Percentiles rank a stretch among this genome's conserved stretches.
These are phyloP conservation scores for Pestalotiopsis sp. DNA, from an alignment of 2,329 filamentous ascomycete species.

Conservation along the genomic window DNA sequence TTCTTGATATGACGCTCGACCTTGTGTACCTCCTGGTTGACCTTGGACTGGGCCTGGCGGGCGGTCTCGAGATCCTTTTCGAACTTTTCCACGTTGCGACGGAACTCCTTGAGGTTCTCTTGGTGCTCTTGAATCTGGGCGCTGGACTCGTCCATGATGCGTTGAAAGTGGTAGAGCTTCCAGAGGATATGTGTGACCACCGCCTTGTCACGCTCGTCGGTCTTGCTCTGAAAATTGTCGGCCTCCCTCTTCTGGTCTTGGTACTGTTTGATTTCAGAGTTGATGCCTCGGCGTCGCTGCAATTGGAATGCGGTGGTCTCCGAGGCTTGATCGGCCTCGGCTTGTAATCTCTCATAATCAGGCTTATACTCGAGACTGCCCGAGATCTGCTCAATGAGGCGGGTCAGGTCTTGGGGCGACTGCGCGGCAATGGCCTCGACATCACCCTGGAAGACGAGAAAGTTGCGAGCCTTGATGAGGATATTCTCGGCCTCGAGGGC, in stretches of 20 bases:
- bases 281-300: slow-evolving; percentile 87
- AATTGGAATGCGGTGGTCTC: slow-evolving; percentile 90
- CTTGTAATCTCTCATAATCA: slow-evolving; percentile 90
- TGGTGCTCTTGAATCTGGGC: slow-evolving; percentile 90
- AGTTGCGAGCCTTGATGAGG: slow-evolving; percentile 95
- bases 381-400: slow-evolving; percentile 95
- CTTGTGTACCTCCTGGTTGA: slow-evolving; percentile 73
- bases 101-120: slow-evolving; percentile 90
- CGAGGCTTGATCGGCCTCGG: slow-evolving; percentile 79
- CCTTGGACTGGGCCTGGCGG: slow-evolving; percentile 77
- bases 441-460: slow-evolving; percentile 97
- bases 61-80: slow-evolving; percentile 79
- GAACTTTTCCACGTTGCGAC: slow-evolving; percentile 82
- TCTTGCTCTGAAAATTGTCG: slow-evolving; percentile 89
- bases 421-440: slow-evolving; percentile 96
- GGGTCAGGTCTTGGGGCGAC: slow-evolving; percentile 88
- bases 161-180: slow-evolving; percentile 96
- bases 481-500: slow-evolving; percentile 93
- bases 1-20: slow-evolving; percentile 82
- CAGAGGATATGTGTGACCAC: slow-evolving; percentile 92
- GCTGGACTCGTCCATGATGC: slow-evolving; percentile 87
- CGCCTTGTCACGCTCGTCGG: slow-evolving; percentile 85
- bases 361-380: slow-evolving; percentile 92
- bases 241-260: slow-evolving; percentile 96
- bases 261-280: slow-evolving; percentile 97